These are phyloP conservation scores for Ustilago tritici DNA, from an alignment of 1,284 basidiomycete genomes.

Conservation along the genomic window DNA sequence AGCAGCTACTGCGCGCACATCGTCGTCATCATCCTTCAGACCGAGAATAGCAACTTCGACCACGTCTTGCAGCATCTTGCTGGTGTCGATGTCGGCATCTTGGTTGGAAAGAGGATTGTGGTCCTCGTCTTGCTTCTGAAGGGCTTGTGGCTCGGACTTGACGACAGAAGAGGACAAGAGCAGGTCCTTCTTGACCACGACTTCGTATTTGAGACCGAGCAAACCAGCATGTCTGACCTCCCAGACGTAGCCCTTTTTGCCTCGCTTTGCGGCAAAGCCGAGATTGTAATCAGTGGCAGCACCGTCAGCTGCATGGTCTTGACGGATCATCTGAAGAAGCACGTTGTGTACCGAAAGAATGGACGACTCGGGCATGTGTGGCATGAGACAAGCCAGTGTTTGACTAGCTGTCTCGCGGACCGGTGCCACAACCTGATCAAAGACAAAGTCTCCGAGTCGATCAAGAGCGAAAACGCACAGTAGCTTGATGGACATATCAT, in stretches of 20 bases:
- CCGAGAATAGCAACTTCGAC: constrained; percentile 72
- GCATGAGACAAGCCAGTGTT: constrained; percentile 87
- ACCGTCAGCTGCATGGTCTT: constrained; percentile 74
- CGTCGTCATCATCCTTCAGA: constrained; percentile 90
- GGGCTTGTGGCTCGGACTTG: constrained; percentile 10
- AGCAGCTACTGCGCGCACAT: constrained; percentile 95
- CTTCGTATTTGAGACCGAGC: constrained; percentile 96
- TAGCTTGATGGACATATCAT: constrained; percentile 85
- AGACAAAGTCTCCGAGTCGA: constrained; percentile 96
- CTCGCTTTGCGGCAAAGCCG: constrained; percentile 70
- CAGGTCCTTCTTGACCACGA: constrained; percentile 88
- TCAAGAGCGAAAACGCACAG: constrained; percentile 94
- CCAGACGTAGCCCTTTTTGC: constrained; percentile 81
- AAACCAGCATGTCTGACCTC: constrained; percentile 96
- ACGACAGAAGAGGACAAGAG: constrained; percentile 71
- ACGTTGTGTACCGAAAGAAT: constrained; percentile 84
- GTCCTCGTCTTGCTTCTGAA: constrained; percentile 46
- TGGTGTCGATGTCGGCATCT: constrained; percentile 17
- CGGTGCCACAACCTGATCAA: constrained; percentile 96
- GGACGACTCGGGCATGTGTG: constrained; percentile 82
- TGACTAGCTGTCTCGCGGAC: constrained; percentile 97
- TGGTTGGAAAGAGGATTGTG: neutral
- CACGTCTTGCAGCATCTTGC: constrained; percentile 55
- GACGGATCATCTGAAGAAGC: constrained; percentile 91
- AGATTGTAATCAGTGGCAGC: constrained; percentile 18